Base-by-base conservation (phyloP, 495 filamentous ascomycete genomes). In the Aspergillus bertholletiae region DNA sequence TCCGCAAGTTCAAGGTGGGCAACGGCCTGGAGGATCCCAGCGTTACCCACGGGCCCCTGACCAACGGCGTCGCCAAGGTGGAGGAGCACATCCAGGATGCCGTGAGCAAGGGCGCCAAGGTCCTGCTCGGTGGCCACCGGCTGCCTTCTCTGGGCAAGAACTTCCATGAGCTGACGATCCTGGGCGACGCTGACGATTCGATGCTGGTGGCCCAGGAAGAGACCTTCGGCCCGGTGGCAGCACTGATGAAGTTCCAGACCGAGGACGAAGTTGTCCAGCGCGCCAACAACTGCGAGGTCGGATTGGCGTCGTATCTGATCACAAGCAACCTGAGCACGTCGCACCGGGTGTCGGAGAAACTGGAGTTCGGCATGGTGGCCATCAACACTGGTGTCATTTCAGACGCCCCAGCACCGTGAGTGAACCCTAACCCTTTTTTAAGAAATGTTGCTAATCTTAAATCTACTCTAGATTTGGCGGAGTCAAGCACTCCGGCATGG, bases 151-250 rank as follows among this genome's bases (percentile, higher is more conserved):
- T 67, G n/a, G 64, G 61, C 7, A 56, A 62, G 39, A 67, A 90
- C 64, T 93, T 92, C 74, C 88, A 83, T 64, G 76, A 89, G 67
- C 86, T 85, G 13, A 92, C 89, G 0, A 84, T 93, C 32, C 80
- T 93, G 39, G 82, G 80, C 3, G 80, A 78, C 27, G 87, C 90
- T 81, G 86, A 76, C 7, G 75, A 73, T 49, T 80, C 86, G 7
- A 92, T 91, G 88, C 76, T 75, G 35, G 73, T 90, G 30, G 79
- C 84, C 11, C 65, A 58, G 1, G 89, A 93, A 60, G 89, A 93
- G 69, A 92, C 88, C 0, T 93, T 93, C 63, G 89, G 88, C 6
- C 89, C 89, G 17, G 78, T 93, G 6, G 88, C 88, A 0, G 88
- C 83, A 2, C 61, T 92, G 7, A 88, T 88, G 64, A 77, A 76